Evolutionary conservation across 2,329 filamentous ascomycete species (phyloP).

Genomic region (Fusarium palustre): DNA sequence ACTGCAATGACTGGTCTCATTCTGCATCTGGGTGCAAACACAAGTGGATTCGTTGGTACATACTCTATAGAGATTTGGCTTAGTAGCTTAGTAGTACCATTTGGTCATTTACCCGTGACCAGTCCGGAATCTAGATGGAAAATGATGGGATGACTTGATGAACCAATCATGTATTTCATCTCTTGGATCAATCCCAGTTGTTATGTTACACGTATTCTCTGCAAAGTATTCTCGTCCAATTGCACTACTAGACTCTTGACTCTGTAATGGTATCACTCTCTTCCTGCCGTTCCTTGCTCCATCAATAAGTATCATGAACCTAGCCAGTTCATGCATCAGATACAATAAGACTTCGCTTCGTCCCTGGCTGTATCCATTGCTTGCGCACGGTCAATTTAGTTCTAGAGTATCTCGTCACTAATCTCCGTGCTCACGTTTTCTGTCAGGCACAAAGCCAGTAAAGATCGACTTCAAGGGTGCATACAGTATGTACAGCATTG

Average conservation of each 20-base stretch:
- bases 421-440: constrained; percentile 31
- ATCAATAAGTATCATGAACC: constrained; percentile 5
- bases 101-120: not conserved
- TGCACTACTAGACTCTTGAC: constrained; percentile 15
- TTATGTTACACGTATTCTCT: not conserved
- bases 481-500: not conserved
- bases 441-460: constrained; percentile 18
- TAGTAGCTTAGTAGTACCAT: not conserved
- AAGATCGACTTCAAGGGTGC: constrained; percentile 18
- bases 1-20: constrained; percentile 24
- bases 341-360: constrained; percentile 3
- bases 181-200: not conserved
- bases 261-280: constrained; percentile 7
- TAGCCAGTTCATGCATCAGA: constrained; percentile 16
- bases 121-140: not conserved
- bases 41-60: not conserved
- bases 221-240: constrained; percentile 2
- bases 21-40: constrained; percentile 2
- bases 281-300: constrained; percentile 3
- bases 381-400: constrained; percentile 24
- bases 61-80: not conserved
- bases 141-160: constrained; percentile 1
- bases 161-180: constrained; percentile 21
- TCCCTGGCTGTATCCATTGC: constrained; percentile 6
- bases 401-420: constrained; percentile 28